Conservation (phyloP, 106 monocot species). For the Apostasia ramifera region DNA sequence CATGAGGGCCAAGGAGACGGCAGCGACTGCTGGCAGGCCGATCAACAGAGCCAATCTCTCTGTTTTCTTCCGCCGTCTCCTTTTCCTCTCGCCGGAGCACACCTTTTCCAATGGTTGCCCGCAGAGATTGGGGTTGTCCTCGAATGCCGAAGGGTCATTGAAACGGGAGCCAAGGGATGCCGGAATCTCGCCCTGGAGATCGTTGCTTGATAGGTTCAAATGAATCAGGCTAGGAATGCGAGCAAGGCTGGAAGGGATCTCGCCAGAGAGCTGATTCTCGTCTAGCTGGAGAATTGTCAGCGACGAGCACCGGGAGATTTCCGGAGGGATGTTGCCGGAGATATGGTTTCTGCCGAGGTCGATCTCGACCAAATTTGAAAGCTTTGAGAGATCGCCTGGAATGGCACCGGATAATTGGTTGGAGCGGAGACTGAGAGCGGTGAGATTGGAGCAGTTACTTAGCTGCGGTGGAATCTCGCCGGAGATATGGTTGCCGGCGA, state of each 20-base stretch:
- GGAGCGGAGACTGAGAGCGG: constrained; percentile 37
- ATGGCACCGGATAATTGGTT: constrained; percentile 39
- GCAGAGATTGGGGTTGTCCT: constrained; percentile 52
- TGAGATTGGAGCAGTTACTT: constrained; percentile 12
- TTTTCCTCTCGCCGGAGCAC: constrained; percentile 16
- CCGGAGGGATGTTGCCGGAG: constrained; percentile 31
- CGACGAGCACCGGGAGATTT: constrained; percentile 15
- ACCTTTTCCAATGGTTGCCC: constrained; percentile 51
- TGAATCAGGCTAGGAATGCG: constrained; percentile 31
- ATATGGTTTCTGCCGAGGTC: constrained; percentile 54
- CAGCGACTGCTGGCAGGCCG: constrained; percentile 29
- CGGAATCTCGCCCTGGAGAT: constrained; percentile 60
- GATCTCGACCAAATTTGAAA: constrained; percentile 38
- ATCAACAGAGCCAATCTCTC: constrained; percentile 30
- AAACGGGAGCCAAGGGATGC: constrained; percentile 45
- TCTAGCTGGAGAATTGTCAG: constrained; percentile 30
- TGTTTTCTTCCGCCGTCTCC: constrained; percentile 16
- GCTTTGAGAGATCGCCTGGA: constrained; percentile 31
- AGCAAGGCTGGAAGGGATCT: constrained; percentile 42
- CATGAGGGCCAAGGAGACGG: constrained; percentile 20
- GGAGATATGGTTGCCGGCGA: constrained; percentile 2
- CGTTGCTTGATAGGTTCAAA: constrained; percentile 68
- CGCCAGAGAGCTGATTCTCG: constrained; percentile 40
- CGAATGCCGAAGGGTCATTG: constrained; percentile 33
- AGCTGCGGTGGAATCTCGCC: constrained; percentile 2